Base-by-base conservation (phyloP, 768 basidiomycete species). In the Trametes villosa region DNA sequence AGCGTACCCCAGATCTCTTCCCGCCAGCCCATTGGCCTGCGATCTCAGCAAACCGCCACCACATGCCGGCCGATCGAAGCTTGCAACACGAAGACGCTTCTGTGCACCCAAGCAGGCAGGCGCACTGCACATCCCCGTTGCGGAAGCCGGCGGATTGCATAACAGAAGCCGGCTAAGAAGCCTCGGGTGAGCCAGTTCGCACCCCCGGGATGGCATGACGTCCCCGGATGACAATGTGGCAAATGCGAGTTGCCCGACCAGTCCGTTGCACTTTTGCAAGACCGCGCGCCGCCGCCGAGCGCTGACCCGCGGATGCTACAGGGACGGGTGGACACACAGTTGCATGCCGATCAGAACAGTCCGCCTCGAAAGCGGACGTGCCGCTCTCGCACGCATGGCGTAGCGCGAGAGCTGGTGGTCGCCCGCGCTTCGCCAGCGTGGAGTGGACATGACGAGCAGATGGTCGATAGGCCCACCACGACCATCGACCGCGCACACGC, bases 311-410 rank as follows among this genome's bases (percentile, higher is more conserved):
- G n/a, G n/a, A n/a, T n/a, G n/a, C n/a, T n/a, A n/a, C n/a, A n/a
- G n/a, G n/a, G n/a, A n/a, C n/a, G n/a, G n/a, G n/a, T n/a, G n/a
- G n/a, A n/a, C n/a, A n/a, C n/a, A n/a, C n/a, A n/a, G n/a, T n/a
- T n/a, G n/a, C n/a, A 50, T 57, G 27, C 56, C 47, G 56, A 57
- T 57, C 56, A 57, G 56, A 57, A 57, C 12, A 7, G 9, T 42
- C 27, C 15, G 29, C 27, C 29, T 33, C n/a, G 56, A 41, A 50
- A n/a, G 29, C 29, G 38, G 24, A 9, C 20, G 27, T n/a, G n/a
- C n/a, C n/a, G 33, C 44, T 45, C 38, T 38, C 22, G 5, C 47
- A 57, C 56, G 34, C 12, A 57, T 40, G 29, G 13, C 56, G 33
- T 33, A 38, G 55, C 34, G 55, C 55, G 46, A 47, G 55, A 56